Base-by-base conservation (phyloP, 1,284 basidiomycete species). In the Ceratobasidium sp. region DNA sequence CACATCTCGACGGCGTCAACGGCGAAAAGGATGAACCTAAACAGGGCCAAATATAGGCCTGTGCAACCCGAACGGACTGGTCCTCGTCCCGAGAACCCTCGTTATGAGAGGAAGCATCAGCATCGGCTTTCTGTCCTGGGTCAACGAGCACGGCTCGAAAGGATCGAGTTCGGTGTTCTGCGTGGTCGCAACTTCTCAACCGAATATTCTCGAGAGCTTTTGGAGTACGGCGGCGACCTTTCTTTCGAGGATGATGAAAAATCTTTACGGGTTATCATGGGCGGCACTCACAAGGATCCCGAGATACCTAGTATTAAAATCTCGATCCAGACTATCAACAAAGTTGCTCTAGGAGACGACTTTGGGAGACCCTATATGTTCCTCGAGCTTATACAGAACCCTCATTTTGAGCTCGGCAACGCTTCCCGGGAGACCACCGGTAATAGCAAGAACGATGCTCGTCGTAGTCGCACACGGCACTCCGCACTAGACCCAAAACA, bases 171-270 rank as follows among this genome's bases (percentile, higher is more conserved):
- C 38, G 71, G 71, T 7, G 71, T 75, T 20, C 50, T 75, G 26
- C 42, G 71, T 5, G 42, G 62, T 33, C 6, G 38, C 3, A 64
- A 75, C 28, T 75, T 75, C n/a, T 75, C 71, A 2, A 48, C 40
- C 23, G 71, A 75, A 33, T 75, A 75, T 62, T 52, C 59, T 42
- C 61, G 50, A 28, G 28, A 48, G 9, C 59, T 75, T 42, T 9
- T 75, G 10, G 71, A 75, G 2, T 61, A 48, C 12, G 61, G 59
- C 1, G 71, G 71, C 28, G 46, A 54, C 17, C 46, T 75, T 33
- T 38, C 33, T 10, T 75, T 75, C 23, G 61, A 75, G 33, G 71
- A 75, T 40, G 71, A 75, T 33, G 61, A 75, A 20, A 75, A 75
- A 46, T 52, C 71, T 23, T 42, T 75, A 5, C 26, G 61, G 28